phyloP scores from a whole-genome alignment of 176 grass and related monocot genomes.

The Oryza meyeriana region DNA sequence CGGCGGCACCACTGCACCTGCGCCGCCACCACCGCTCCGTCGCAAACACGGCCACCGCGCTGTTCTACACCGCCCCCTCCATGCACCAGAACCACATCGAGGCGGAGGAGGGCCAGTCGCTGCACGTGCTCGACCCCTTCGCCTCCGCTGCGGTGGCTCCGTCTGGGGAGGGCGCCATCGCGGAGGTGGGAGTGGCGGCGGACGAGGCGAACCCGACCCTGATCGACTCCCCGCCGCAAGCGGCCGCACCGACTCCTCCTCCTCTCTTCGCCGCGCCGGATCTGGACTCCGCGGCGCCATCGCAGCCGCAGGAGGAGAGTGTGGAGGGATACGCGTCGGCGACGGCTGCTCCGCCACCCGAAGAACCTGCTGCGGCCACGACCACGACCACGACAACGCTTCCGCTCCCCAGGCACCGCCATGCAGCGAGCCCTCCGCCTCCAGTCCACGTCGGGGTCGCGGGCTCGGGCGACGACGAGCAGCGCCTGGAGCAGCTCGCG shows the following conservation, averaged over 20 bases:
- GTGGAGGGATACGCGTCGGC: background rate
- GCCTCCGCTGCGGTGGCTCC: slow-evolving; percentile 1
- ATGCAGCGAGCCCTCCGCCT: background rate
- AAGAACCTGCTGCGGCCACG: background rate
- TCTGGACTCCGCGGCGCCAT: background rate
- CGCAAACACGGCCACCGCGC: background rate
- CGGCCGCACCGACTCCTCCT: slow-evolving; percentile 3
- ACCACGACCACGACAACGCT: background rate
- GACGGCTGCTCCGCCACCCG: background rate
- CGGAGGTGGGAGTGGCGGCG: background rate
- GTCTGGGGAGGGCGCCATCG: slow-evolving; percentile 8
- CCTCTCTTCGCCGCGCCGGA: background rate
- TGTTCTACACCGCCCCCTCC: slow-evolving; percentile 22
- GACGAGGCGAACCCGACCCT: background rate
- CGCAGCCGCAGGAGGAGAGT: background rate
- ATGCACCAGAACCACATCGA: slow-evolving; percentile 30
- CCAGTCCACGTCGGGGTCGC: background rate
- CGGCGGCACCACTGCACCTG: background rate
- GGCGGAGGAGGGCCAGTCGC: slow-evolving; percentile 18
- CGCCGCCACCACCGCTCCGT: slow-evolving; percentile 16
- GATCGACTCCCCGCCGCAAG: background rate
- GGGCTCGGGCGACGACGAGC: background rate
- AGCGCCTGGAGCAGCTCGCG: slow-evolving; percentile 35
- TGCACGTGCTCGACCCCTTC: slow-evolving; percentile 30
- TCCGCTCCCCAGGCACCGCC: background rate